These are phyloP conservation scores for Aureobasidium musti DNA, from an alignment of 2,329 filamentous ascomycete genomes.

Conservation along the genomic window DNA sequence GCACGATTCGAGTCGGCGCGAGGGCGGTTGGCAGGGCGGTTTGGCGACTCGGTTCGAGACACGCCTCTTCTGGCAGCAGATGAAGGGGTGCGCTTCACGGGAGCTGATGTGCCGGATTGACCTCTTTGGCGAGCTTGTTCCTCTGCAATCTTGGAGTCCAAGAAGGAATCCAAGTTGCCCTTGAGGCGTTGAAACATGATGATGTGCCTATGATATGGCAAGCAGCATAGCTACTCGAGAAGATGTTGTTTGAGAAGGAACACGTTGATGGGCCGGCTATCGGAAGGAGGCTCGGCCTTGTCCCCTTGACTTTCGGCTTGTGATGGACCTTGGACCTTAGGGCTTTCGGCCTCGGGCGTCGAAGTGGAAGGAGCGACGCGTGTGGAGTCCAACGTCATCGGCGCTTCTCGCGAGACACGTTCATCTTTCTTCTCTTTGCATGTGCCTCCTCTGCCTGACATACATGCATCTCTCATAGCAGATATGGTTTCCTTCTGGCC, in stretches of 20 bases:
- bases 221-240: neutral
- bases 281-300: constrained; percentile 5
- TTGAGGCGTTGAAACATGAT: constrained; percentile 37
- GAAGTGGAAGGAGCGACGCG: neutral
- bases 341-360: neutral
- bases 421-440: neutral
- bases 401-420: neutral
- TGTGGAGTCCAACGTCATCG: constrained; percentile 9
- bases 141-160: constrained; percentile 56
- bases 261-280: constrained; percentile 4
- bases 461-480: constrained; percentile 16
- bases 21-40: constrained; percentile 40
- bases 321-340: neutral
- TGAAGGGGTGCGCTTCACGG: constrained; percentile 44
- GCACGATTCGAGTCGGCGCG: constrained; percentile 40
- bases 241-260: neutral
- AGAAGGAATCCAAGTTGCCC: constrained; percentile 42
- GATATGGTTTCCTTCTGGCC: constrained; percentile 86
- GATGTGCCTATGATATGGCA: neutral
- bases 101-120: constrained; percentile 39
- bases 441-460: constrained; percentile 6
- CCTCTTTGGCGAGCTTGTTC: constrained; percentile 54
- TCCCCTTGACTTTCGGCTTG: constrained; percentile 11
- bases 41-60: constrained; percentile 41
- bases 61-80: constrained; percentile 42